Percentiles rank a stretch among this genome's conserved stretches.
phyloP scores from a whole-genome alignment of 2,329 filamentous ascomycete genomes.

The Alternaria atra region DNA sequence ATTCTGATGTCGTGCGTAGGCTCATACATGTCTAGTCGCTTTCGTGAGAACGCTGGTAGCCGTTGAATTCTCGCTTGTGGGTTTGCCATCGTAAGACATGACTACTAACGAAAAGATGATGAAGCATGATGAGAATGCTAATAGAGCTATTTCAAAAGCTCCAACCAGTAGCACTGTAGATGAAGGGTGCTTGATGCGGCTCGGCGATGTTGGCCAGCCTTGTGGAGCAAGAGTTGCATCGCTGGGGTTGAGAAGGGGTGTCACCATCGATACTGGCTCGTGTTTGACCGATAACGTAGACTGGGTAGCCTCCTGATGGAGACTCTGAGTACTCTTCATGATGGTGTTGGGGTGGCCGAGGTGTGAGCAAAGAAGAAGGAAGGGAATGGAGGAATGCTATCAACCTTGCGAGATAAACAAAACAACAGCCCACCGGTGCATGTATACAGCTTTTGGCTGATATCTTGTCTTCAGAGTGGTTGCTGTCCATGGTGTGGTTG shows the following conservation, averaged over 20 bases:
- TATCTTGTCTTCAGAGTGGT: neutral
- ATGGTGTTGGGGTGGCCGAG: too few relatives aligned
- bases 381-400: too few relatives aligned
- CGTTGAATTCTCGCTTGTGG: neutral
- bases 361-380: too few relatives aligned
- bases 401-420: too few relatives aligned
- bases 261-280: fast-evolving
- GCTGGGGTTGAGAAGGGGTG: neutral
- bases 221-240: neutral
- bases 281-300: neutral
- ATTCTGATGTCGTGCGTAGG: too few relatives aligned
- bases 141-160: too few relatives aligned
- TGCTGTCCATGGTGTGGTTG: neutral
- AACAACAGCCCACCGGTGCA: too few relatives aligned
- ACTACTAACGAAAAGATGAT: neutral
- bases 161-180: too few relatives aligned
- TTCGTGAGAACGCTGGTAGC: neutral
- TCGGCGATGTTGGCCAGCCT: too few relatives aligned
- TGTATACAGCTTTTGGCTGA: neutral
- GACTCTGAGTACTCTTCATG: neutral
- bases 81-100: neutral
- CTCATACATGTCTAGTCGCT: neutral
- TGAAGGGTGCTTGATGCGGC: too few relatives aligned
- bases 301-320: fast-evolving
- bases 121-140: too few relatives aligned